These are phyloP conservation scores for Gilbertella persicaria DNA, from an alignment of 371 early-diverging fungal species.

Conservation along the genomic window DNA sequence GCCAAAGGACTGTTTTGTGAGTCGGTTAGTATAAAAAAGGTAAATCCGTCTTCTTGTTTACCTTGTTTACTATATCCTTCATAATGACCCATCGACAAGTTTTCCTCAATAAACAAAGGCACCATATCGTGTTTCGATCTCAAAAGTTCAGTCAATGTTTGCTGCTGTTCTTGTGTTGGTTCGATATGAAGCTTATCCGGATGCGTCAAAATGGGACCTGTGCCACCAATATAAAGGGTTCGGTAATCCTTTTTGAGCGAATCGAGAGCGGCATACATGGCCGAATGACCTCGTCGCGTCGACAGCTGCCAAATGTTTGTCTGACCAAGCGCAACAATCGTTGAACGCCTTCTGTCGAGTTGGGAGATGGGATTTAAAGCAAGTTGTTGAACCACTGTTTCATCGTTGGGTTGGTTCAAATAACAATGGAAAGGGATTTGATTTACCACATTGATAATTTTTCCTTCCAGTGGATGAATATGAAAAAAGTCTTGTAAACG, in stretches of 20 bases:
- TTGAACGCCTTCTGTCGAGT: conserved; percentile 35
- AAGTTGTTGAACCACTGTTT: too few relatives aligned
- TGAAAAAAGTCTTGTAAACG: too few relatives aligned
- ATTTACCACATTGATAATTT: conserved; percentile 58
- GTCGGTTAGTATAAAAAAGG: conserved; percentile 9
- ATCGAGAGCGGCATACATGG: conserved; percentile 78
- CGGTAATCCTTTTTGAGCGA: conserved; percentile 52
- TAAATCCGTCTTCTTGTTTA: conserved; percentile 22
- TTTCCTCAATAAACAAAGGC: conserved; percentile 81
- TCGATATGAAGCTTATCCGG: conserved; percentile 20
- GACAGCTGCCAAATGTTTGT: conserved; percentile 37
- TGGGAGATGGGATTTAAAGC: conserved; percentile 46
- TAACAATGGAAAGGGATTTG: conserved; percentile 47
- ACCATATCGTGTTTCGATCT: conserved; percentile 53
- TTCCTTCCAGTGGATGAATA: conserved; percentile 25
- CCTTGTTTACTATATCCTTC: conserved; percentile 93
- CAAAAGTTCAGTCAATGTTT: conserved; percentile 43
- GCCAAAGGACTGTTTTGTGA: conserved; percentile 85
- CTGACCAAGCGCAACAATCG: conserved; percentile 26
- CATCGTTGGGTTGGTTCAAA: conserved; percentile 15
- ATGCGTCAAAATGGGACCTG: conserved; percentile 54
- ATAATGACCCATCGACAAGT: conserved; percentile 76
- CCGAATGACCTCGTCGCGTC: conserved; percentile 75
- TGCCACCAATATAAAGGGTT: conserved; percentile 73
- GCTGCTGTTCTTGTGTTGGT: conserved; percentile 38